Percentiles rank a stretch among this genome's conserved stretches.
phyloP scores from a whole-genome alignment of 1,139 yeast genomes.

The Blastobotrys ciferrii region DNA sequence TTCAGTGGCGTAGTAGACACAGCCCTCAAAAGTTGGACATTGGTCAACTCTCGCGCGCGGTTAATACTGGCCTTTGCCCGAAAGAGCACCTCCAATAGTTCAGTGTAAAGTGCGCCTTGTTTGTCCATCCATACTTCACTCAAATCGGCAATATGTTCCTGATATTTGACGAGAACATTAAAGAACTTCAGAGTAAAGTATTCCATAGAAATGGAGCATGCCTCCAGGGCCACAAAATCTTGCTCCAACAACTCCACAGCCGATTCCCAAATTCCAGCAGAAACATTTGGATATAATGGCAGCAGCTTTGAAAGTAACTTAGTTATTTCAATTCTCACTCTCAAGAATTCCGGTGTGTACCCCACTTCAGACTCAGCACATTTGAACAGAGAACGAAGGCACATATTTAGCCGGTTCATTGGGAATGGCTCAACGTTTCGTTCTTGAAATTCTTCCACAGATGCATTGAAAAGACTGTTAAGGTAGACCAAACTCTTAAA shows the following conservation, averaged over 20 bases:
- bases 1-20: constrained; percentile 19
- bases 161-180: constrained; percentile 34
- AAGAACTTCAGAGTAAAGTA: constrained; percentile 50
- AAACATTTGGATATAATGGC: constrained; percentile 28
- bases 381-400: constrained; percentile 48
- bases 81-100: constrained; percentile 35
- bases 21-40: constrained; percentile 21
- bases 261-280: constrained; percentile 28
- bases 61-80: constrained; percentile 18
- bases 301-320: constrained; percentile 49
- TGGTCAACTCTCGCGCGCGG: constrained; percentile 18
- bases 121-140: constrained; percentile 38
- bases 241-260: constrained; percentile 26
- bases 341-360: constrained; percentile 53
- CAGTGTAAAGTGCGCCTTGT: constrained; percentile 36
- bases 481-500: constrained; percentile 50
- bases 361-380: constrained; percentile 66
- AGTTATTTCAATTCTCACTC: constrained; percentile 52
- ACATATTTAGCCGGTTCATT: constrained; percentile 47
- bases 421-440: constrained; percentile 21
- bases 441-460: constrained; percentile 24
- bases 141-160: constrained; percentile 31
- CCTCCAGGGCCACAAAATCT: constrained; percentile 39
- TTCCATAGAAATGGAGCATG: constrained; percentile 43
- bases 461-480: constrained; percentile 45